Base-by-base conservation (phyloP, 371 early-diverging fungal genomes). In the Rhizopus sp. region DNA sequence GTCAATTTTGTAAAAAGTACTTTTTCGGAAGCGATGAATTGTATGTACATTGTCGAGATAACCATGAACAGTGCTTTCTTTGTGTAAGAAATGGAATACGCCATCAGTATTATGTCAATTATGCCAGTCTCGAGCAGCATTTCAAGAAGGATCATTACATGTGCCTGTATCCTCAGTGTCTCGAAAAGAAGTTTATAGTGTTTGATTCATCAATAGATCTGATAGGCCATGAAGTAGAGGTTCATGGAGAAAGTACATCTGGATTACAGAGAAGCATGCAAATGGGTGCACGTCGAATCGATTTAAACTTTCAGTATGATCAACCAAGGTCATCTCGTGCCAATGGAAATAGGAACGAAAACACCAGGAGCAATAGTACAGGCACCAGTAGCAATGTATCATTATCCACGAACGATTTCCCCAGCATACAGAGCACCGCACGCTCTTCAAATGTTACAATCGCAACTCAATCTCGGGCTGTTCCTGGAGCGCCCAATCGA, bases 141-240 rank as follows among this genome's bases (percentile, higher is more conserved):
- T 95, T 95, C 63, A 71, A 78, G 45, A 60, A 72, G 23, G 92
- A 91, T n/a, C 98, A 98, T 66, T 89, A 72, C 59, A 71, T 89
- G 23, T 98, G 98, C 69, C 63, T 69, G 42, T 81, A 95, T 33
- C 84, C 87, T 4, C 80, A 84, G 49, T 98, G 98, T 66, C 66
- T 95, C 48, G 97, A 95, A 53, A 84, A 88, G 61, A 97, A 96
- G 77, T 97, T 98, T 84, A 87, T 97, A n/a, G 98, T 97, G 0
- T 98, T 98, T 80, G 88, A 80, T 13, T 80, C 91, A 6, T 88
- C 94, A 17, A 86, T 98, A 53, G 98, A 98, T 69, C 64, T 96
- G 37, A 91, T 90, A 62, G 92, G 88, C 5, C 98, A 98, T 59
- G 82, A 83, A 68, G 84, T 81, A 42, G 77, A 86, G 53, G 80